Evolutionary conservation across 306 rosid genomes (phyloP).

Genomic region (Arachis stenosperma): DNA sequence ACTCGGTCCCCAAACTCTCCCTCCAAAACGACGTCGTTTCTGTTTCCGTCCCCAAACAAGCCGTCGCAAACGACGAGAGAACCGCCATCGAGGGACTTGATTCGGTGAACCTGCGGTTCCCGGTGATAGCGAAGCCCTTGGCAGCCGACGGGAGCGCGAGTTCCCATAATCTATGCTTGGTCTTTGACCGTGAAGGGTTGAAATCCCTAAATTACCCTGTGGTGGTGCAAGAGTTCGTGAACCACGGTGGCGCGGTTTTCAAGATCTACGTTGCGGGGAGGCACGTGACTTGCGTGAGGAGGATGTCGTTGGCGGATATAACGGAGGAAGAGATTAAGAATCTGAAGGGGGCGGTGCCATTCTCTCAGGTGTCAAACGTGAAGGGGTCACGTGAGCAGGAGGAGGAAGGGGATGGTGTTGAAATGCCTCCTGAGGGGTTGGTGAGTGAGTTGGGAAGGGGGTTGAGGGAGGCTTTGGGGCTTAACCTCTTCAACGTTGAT

Average conservation of each 20-base stretch:
- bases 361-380: conserved; percentile 58
- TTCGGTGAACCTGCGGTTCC: conserved; percentile 35
- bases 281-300: conserved; percentile 55
- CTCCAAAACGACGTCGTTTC: conserved; percentile 10
- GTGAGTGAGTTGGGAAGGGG: conserved; percentile 43
- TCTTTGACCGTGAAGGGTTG: conserved; percentile 48
- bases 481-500: conserved; percentile 68
- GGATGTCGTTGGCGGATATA: conserved; percentile 57
- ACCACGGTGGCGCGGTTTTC: conserved; percentile 76
- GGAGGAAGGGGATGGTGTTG: neutral
- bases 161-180: conserved; percentile 61
- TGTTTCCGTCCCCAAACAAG: conserved; percentile 42
- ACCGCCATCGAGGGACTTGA: neutral
- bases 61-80: conserved; percentile 14
- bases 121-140: conserved; percentile 49
- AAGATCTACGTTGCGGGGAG: conserved; percentile 72
- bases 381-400: neutral
- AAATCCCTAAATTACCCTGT: conserved; percentile 37
- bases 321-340: conserved; percentile 31
- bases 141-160: conserved; percentile 32
- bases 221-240: conserved; percentile 68
- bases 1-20: conserved; percentile 10
- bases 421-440: conserved; percentile 52
- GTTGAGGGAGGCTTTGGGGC: conserved; percentile 53
- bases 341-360: conserved; percentile 39